Base-by-base conservation (phyloP, 192 early-diverging fungal genomes). In the Coemansia sp. region DNA sequence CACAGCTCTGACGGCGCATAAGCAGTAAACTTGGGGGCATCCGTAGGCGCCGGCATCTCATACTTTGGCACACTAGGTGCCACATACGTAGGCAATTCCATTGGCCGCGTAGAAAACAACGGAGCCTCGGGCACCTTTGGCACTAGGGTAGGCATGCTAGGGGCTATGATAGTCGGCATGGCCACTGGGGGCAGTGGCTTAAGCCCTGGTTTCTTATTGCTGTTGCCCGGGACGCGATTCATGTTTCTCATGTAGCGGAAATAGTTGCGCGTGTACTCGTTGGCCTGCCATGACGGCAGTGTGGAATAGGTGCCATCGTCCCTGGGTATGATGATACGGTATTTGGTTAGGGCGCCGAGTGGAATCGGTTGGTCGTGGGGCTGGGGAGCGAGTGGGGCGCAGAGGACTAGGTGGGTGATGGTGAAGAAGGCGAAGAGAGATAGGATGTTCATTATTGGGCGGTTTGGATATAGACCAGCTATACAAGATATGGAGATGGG, bases 391-490 rank as follows among this genome's bases (percentile, higher is more conserved):
- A 45, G 18, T 20, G 43, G 43, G n/a, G 18, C 14, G 28, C 26
- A 12, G 14, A 26, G 26, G 16, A 28, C 26, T 16, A 55, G 21
- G 5, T 55, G 52, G 26, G 21, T 13, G 13, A 55, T 26, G 16
- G 14, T 6, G 13, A 55, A 1, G 26, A 55, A 11, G 25, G 26
- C 14, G 26, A 31, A 13, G 9, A 55, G 7, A n/a, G 52, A 26
- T 5, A 55, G 52, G 21, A 23, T 23, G 52, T 55, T 55, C 52
- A 55, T 55, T 55, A 55, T 55, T 3, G 3, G 10, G 21, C 21
- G 36, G 31, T 36, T 38, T 58, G 14, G 31, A 66, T 74, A 74
- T 68, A 74, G 73, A 60, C 73, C 73, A 60, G 73, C 73, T 74
- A 64, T 68, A 74, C 37, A 36, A n/a, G 14, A 50, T 23, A 60